Conservation (phyloP, 176 grass and related monocot genomes). For the Avena insularis region DNA sequence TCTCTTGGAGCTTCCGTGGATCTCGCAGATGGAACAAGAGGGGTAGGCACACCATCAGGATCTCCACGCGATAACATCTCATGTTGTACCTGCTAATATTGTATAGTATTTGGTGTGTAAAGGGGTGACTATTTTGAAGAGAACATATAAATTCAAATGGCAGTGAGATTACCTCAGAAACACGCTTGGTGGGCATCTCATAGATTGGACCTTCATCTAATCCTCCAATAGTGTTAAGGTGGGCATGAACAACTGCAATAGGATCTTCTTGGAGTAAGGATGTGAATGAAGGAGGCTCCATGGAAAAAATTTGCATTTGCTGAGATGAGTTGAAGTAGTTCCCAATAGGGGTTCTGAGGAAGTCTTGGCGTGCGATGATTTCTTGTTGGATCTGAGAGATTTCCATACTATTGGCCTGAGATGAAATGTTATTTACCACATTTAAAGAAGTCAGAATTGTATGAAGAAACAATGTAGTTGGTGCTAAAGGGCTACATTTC, state of each 20-base stretch:
- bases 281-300: neutral
- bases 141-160: neutral
- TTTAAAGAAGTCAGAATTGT: neutral
- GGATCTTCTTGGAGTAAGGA: constrained; percentile 33
- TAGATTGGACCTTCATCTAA: constrained; percentile 3
- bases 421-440: neutral
- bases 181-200: neutral
- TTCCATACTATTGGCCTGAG: neutral
- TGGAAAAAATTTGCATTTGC: neutral
- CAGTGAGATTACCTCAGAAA: neutral
- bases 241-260: neutral
- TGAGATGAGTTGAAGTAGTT: neutral
- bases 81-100: neutral
- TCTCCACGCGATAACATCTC: neutral
- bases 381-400: neutral
- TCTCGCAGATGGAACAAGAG: neutral
- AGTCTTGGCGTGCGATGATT: neutral
- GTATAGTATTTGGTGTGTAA: neutral
- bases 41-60: neutral
- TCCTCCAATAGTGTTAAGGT: neutral
- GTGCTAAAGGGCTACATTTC: neutral
- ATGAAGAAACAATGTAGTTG: neutral
- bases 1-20: neutral
- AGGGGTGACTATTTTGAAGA: neutral
- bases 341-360: neutral